Evolutionary conservation across 108 stramenopile genomes (phyloP).

Genomic region (Nannochloropsis salina): DNA sequence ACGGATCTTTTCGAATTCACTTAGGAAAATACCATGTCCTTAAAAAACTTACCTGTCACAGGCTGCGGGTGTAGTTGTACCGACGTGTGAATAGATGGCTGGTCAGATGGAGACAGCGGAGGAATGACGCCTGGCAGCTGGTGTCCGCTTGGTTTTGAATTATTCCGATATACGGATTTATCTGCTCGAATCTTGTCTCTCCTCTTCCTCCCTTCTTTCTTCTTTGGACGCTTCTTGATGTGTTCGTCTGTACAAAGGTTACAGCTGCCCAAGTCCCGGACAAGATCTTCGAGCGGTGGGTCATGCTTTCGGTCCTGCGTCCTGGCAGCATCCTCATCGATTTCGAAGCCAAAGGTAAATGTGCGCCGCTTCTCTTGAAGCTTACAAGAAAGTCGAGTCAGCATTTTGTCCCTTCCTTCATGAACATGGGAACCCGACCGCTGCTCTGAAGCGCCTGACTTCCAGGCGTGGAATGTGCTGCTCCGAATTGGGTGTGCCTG

Average conservation of each 20-base stretch:
- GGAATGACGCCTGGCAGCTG: too few relatives aligned
- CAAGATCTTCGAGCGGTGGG: neutral
- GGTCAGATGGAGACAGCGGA: too few relatives aligned
- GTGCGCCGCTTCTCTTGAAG: neutral
- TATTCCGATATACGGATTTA: neutral
- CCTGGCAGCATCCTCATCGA: neutral
- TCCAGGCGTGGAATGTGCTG: neutral
- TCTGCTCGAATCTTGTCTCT: neutral
- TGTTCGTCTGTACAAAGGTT: neutral
- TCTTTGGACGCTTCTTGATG: neutral
- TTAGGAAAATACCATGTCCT: neutral
- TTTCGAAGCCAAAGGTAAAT: neutral
- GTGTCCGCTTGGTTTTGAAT: too few relatives aligned
- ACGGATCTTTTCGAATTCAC: neutral
- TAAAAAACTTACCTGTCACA: too few relatives aligned
- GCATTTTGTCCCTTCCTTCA: neutral
- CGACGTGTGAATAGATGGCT: too few relatives aligned
- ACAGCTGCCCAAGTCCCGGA: neutral
- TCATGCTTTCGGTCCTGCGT: neutral
- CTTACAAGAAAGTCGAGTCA: neutral
- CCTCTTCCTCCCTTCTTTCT: neutral
- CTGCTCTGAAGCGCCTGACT: neutral
- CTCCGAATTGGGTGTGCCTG: neutral
- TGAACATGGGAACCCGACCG: neutral
- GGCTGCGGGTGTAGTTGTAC: too few relatives aligned